phyloP scores from a whole-genome alignment of 2,329 filamentous ascomycete species.

The Clarireedia monteithiana region DNA sequence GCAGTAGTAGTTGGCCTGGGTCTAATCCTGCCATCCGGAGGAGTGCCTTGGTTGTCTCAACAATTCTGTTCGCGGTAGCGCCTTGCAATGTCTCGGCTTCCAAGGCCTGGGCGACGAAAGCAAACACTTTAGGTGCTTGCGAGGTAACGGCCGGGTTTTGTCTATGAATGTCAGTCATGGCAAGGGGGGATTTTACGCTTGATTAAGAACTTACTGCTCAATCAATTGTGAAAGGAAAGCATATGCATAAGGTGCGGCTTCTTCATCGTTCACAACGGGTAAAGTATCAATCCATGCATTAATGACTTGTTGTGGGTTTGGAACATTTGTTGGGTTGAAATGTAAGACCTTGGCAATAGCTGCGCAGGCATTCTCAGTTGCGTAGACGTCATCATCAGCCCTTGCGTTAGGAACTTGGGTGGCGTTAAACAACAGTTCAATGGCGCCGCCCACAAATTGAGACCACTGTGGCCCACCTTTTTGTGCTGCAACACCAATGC shows the following conservation, averaged over 20 bases:
- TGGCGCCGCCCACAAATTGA: slow-evolving; percentile 71
- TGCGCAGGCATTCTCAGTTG: slow-evolving; percentile 94
- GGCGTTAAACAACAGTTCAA: slow-evolving; percentile 79
- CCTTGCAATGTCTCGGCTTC: slow-evolving; percentile 87
- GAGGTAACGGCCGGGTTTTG: slow-evolving; percentile 75
- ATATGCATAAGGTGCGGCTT: slow-evolving; percentile 94
- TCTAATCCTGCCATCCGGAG: slow-evolving; percentile 68
- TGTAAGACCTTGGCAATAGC: slow-evolving; percentile 96
- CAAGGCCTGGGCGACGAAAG: slow-evolving; percentile 77
- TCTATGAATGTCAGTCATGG: slow-evolving; percentile 41
- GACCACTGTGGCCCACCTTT: slow-evolving; percentile 83
- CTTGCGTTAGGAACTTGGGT: slow-evolving; percentile 75
- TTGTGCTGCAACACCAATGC: slow-evolving; percentile 90
- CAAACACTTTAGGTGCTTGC: slow-evolving; percentile 75
- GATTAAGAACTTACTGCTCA: slow-evolving; percentile 67
- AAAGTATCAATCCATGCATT: slow-evolving; percentile 86
- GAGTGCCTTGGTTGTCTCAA: slow-evolving; percentile 69
- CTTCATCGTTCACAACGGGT: slow-evolving; percentile 89
- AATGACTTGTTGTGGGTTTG: slow-evolving; percentile 67
- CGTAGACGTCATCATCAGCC: slow-evolving; percentile 89
- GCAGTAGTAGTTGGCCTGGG: slow-evolving; percentile 64
- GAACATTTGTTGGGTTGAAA: slow-evolving; percentile 72
- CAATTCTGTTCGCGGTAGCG: slow-evolving; percentile 69
- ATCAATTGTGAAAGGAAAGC: slow-evolving; percentile 86
- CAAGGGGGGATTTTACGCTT: background rate